These are phyloP conservation scores for Mycosarcoma mackinlayi DNA, from an alignment of 1,284 basidiomycete species.

Conservation along the genomic window DNA sequence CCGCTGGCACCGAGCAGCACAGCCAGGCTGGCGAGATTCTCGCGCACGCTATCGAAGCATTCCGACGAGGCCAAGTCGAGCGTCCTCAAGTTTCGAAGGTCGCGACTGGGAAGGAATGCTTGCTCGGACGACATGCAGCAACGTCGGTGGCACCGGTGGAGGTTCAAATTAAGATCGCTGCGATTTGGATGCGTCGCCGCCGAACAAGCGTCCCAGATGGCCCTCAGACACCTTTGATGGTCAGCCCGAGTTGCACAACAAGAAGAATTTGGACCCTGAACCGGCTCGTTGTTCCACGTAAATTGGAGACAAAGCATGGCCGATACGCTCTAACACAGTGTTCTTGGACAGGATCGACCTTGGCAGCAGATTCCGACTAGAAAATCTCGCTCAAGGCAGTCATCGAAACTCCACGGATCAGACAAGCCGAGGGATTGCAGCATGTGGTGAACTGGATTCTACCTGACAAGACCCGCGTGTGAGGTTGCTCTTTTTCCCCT, in stretches of 20 bases:
- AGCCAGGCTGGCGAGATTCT: conserved; percentile 30
- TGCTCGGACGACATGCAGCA: conserved; percentile 18
- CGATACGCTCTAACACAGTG: conserved; percentile 5
- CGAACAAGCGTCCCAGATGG: too few relatives aligned
- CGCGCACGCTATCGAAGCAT: conserved; percentile 12
- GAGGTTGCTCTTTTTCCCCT: too few relatives aligned
- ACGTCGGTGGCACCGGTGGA: not conserved
- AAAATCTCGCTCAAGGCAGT: too few relatives aligned
- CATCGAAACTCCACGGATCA: not conserved
- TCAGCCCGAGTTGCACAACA: not conserved
- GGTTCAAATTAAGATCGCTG: not conserved
- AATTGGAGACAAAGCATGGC: not conserved
- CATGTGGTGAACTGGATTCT: too few relatives aligned
- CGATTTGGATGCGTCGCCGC: too few relatives aligned
- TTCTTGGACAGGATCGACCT: too few relatives aligned
- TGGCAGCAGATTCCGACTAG: too few relatives aligned
- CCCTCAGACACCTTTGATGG: not conserved
- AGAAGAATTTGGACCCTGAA: conserved; percentile 2
- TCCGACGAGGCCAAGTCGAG: conserved; percentile 24
- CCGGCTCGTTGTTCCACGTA: not conserved
- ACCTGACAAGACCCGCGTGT: too few relatives aligned
- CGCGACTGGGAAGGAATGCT: conserved; percentile 48
- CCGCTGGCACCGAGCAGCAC: conserved; percentile 32
- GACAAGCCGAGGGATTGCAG: not conserved
- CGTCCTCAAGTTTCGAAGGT: conserved; percentile 36